phyloP scores from a whole-genome alignment of 805 yeast species.

The Saturnispora dispora region DNA sequence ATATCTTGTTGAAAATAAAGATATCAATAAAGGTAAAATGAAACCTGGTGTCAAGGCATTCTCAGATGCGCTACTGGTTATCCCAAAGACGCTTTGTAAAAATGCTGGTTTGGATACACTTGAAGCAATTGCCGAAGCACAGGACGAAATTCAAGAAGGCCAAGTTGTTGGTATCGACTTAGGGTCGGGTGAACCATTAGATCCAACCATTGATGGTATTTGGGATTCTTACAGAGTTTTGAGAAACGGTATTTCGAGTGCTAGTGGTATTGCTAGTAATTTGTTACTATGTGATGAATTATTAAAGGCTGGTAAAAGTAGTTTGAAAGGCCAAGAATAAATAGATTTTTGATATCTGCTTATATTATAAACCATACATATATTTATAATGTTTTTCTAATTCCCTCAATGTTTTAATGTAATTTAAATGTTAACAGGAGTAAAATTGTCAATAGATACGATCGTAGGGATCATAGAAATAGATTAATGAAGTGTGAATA shows the following conservation, averaged over 20 bases:
- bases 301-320: slow-evolving; percentile 92
- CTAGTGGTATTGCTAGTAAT: slow-evolving; percentile 91
- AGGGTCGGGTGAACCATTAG: slow-evolving; percentile 89
- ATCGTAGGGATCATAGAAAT: background rate
- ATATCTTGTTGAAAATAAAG: slow-evolving; percentile 47
- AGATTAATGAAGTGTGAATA: too few relatives aligned
- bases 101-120: slow-evolving; percentile 92
- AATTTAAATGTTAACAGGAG: background rate
- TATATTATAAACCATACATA: background rate
- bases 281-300: slow-evolving; percentile 90
- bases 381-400: background rate
- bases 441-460: background rate
- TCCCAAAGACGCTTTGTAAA: slow-evolving; percentile 86
- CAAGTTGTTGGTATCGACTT: slow-evolving; percentile 86
- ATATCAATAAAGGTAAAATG: slow-evolving; percentile 64
- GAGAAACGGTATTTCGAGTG: slow-evolving; percentile 85
- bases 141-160: slow-evolving; percentile 77
- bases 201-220: slow-evolving; percentile 86
- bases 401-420: background rate
- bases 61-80: slow-evolving; percentile 80
- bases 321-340: slow-evolving; percentile 48
- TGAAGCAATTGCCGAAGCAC: slow-evolving; percentile 81
- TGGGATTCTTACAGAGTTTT: slow-evolving; percentile 95
- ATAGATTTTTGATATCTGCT: background rate
- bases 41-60: slow-evolving; percentile 90